Evolutionary conservation across 768 basidiomycete genomes (phyloP).

Genomic region (Tricholoma saponaceum): DNA sequence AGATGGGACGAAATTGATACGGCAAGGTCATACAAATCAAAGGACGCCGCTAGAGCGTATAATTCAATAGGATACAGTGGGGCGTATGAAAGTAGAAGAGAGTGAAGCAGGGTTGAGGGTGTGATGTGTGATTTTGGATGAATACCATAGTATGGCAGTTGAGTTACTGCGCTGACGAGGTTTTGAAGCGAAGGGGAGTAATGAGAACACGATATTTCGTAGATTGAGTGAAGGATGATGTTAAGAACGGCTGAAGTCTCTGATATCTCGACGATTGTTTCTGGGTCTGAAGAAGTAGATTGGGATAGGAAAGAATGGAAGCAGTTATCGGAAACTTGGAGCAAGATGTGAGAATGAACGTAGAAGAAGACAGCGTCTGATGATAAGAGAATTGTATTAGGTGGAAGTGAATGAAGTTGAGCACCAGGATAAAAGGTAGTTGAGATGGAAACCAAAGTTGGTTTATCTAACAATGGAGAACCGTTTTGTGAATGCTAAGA

Average conservation of each 20-base stretch:
- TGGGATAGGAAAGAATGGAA: conserved; percentile 55
- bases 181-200: conserved; percentile 66
- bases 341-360: conserved; percentile 58
- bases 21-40: conserved; percentile 70
- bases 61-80: conserved; percentile 66
- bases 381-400: conserved; percentile 65
- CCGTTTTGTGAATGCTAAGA: conserved; percentile 28
- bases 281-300: conserved; percentile 38
- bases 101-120: conserved; percentile 52
- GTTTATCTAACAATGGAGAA: conserved; percentile 36
- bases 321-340: conserved; percentile 56
- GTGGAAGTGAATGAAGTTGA: conserved; percentile 47
- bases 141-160: conserved; percentile 59
- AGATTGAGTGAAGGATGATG: conserved; percentile 67
- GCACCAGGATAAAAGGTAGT: conserved; percentile 79
- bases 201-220: conserved; percentile 69
- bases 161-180: conserved; percentile 52
- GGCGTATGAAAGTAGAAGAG: conserved; percentile 61
- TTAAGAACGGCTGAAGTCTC: conserved; percentile 65
- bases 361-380: conserved; percentile 84
- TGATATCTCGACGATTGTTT: conserved; percentile 53
- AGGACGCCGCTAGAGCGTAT: conserved; percentile 64
- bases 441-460: conserved; percentile 66
- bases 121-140: conserved; percentile 40
- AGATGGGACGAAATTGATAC: conserved; percentile 72